Conservation (phyloP, 129 eudicot species). For the Lactuca sativa region DNA sequence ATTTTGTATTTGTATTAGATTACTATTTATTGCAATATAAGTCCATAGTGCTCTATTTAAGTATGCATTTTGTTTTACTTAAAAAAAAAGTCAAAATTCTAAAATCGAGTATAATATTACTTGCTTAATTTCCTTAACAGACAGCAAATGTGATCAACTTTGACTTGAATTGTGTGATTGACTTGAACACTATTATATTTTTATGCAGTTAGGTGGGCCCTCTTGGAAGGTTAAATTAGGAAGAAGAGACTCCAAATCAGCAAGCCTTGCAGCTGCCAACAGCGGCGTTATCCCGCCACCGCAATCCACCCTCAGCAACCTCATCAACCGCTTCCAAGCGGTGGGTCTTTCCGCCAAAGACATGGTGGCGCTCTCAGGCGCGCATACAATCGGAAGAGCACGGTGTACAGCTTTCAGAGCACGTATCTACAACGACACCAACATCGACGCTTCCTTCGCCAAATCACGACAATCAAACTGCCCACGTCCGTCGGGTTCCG, state of each 20-base stretch:
- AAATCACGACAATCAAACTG: slow-evolving; percentile 39
- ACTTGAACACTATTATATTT: background rate
- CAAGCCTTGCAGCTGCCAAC: slow-evolving; percentile 56
- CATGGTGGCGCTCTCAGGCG: slow-evolving; percentile 65
- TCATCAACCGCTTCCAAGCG: slow-evolving; percentile 50
- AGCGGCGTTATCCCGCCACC: slow-evolving; percentile 58
- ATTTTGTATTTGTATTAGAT: too few relatives aligned
- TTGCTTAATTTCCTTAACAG: too few relatives aligned
- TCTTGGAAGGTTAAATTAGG: slow-evolving; percentile 75
- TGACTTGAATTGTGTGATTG: background rate
- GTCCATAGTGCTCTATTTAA: too few relatives aligned
- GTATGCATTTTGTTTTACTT: too few relatives aligned
- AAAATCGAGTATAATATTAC: too few relatives aligned
- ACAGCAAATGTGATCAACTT: background rate
- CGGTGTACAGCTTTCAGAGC: slow-evolving; percentile 54
- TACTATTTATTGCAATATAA: too few relatives aligned
- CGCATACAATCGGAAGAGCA: slow-evolving; percentile 75
- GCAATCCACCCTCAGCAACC: slow-evolving; percentile 40
- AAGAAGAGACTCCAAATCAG: slow-evolving; percentile 55
- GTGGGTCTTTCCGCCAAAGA: slow-evolving; percentile 59
- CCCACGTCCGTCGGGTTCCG: slow-evolving; percentile 39
- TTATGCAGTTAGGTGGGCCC: slow-evolving; percentile 73
- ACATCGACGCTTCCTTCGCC: slow-evolving; percentile 56
- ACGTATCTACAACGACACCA: slow-evolving; percentile 56
- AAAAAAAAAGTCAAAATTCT: too few relatives aligned